Base-by-base conservation (phyloP, 495 filamentous ascomycete species). In the Jackrogersella minutella region DNA sequence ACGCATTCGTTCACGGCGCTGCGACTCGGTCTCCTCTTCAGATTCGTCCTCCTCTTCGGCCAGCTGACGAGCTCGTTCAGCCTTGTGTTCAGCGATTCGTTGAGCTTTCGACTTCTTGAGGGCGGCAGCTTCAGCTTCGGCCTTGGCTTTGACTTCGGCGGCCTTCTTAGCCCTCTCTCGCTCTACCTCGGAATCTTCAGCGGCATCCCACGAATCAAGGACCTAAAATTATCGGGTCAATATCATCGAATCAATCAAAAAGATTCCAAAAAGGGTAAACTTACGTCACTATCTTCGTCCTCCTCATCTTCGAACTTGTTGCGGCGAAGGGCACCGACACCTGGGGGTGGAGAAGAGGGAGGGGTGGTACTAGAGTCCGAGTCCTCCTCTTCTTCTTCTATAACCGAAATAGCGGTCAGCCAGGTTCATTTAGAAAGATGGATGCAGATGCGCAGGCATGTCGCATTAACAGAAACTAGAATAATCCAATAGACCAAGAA, bases 151-250 rank as follows among this genome's bases (percentile, higher is more conserved):
- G 62, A 86, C 88, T 71, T 93, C 93, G 7, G 86, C 92, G 13
- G 87, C 92, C 78, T 91, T 91, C 79, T 90, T 92, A 19, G 86
- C 91, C 82, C 97, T 98, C 78, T 97, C 93, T 66, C 92, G 91
- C 81, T 99, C 96, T 52, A 88, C 93, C 72, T 99, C 96, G 50
- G 92, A 96, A 80, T 99, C 96, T 72, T 97, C 95, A 59, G 91
- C 95, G 37, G 92, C 94, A 68, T 97, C 93, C 96, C 96, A 99
- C 17, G 92, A 94, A 43, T 99, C 96, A 59, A 97, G 85, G 58
- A 97, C 92, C 91, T 97, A 46, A 2, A 21, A 54, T 13, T 9
- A 36, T 61, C 19, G 50, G 26, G 43, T 62, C 21, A 68, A 26
- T 51, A 53, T 50, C 10, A 30, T 28, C 37, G 53, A 37, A 34